A percentile compares a stretch with the other conserved stretches of the same genome.
phyloP scores from a whole-genome alignment of 139 green algal genomes.

The Chlamydomonas asymmetrica region DNA sequence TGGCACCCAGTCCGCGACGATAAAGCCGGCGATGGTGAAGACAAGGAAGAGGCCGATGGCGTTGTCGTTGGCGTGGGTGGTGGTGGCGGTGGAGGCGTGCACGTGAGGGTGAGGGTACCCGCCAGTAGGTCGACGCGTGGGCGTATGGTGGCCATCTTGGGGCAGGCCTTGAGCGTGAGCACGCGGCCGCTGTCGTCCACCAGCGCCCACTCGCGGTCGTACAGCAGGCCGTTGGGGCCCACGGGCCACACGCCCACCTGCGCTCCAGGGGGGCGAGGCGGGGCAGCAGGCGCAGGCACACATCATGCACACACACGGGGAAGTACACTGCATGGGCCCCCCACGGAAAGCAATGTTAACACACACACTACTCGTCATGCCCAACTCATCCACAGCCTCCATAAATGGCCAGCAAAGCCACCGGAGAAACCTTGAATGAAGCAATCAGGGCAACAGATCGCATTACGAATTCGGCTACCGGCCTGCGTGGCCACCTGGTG shows the following conservation, averaged over 20 bases:
- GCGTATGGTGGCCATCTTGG: slow-evolving; percentile 53
- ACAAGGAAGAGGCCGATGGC: neutral
- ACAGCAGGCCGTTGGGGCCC: slow-evolving; percentile 72
- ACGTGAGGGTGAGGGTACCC: slow-evolving; percentile 33
- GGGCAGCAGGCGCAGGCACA: neutral
- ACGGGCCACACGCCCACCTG: slow-evolving; percentile 56
- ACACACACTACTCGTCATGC: no score
- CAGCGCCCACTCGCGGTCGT: slow-evolving; percentile 85
- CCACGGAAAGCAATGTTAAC: no score
- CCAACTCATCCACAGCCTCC: no score
- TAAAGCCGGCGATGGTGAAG: no score
- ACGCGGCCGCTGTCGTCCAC: slow-evolving; percentile 51
- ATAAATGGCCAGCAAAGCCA: no score
- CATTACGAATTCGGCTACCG: no score
- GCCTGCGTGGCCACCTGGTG: no score
- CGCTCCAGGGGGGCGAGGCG: neutral
- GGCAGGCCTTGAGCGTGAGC: slow-evolving; percentile 64
- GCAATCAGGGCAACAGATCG: no score
- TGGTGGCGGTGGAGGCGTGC: neutral
- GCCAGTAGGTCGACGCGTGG: slow-evolving; percentile 55
- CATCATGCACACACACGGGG: neutral
- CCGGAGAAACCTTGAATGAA: no score
- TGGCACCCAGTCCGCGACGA: no score
- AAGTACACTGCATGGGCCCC: no score
- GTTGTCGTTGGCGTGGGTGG: no score